phyloP scores from a whole-genome alignment of 2,329 filamentous ascomycete species.

The Mycocentrospora acerina region DNA sequence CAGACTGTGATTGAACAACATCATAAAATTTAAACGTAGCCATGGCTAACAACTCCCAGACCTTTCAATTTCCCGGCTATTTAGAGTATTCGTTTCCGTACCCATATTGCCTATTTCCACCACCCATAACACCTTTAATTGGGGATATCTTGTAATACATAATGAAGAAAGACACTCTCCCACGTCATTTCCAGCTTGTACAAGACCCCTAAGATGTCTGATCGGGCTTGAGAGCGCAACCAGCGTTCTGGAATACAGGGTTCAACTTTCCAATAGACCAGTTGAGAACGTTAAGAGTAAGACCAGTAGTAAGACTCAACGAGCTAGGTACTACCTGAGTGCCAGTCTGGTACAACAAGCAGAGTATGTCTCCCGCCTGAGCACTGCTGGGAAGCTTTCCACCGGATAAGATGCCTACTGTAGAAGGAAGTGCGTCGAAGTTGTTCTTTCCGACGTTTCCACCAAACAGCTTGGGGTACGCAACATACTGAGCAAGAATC shows the following conservation, averaged over 20 bases:
- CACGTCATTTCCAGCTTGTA: too few relatives aligned
- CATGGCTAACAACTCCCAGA: too few relatives aligned
- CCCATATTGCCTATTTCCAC: too few relatives aligned
- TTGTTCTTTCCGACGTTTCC: constrained; percentile 43
- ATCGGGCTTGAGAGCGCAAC: constrained; percentile 45
- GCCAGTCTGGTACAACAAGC: constrained; percentile 49
- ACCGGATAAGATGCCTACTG: constrained; percentile 43
- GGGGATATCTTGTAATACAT: too few relatives aligned
- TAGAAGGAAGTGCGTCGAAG: constrained; percentile 40
- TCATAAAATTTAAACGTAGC: too few relatives aligned
- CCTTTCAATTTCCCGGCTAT: too few relatives aligned
- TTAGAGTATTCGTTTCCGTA: too few relatives aligned
- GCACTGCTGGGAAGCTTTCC: constrained; percentile 37
- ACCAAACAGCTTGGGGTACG: constrained; percentile 48
- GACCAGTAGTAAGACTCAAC: constrained; percentile 12
- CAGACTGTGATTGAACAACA: too few relatives aligned
- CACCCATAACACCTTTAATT: too few relatives aligned
- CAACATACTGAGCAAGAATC: constrained; percentile 46
- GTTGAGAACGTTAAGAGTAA: constrained; percentile 14
- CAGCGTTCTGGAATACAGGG: constrained; percentile 22
- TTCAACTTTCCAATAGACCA: constrained; percentile 22
- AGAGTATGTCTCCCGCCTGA: constrained; percentile 32
- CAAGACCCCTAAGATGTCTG: constrained; percentile 45
- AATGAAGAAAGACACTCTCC: too few relatives aligned
- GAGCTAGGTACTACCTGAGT: constrained; percentile 40